Percentiles rank a stretch among this genome's conserved stretches.
Conservation (phyloP, 805 yeast genomes). For the Scheffersomyces stipitis region DNA sequence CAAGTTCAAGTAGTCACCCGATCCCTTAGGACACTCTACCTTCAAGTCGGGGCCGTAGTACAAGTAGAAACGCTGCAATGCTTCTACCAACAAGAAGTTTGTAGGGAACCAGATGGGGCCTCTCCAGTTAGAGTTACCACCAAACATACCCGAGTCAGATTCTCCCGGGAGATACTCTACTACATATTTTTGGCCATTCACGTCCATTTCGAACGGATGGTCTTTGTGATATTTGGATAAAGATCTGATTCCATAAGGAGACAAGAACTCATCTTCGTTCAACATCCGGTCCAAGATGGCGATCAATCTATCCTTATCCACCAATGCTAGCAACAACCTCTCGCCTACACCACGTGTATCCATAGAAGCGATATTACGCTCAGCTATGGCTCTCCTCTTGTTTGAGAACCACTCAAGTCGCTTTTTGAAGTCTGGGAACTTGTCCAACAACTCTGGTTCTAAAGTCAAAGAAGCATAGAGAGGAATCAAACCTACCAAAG, state of each 20-base stretch:
- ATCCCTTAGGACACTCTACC: constrained; percentile 85
- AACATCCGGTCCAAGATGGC: constrained; percentile 78
- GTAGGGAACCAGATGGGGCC: constrained; percentile 98
- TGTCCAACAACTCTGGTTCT: constrained; percentile 77
- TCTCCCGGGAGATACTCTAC: constrained; percentile 84
- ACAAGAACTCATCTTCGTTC: constrained; percentile 82
- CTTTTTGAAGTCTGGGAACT: constrained; percentile 79
- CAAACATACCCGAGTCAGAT: constrained; percentile 90
- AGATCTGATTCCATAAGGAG: constrained; percentile 84
- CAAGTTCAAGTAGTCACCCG: constrained; percentile 71
- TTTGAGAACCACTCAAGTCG: constrained; percentile 82
- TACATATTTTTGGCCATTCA: constrained; percentile 67
- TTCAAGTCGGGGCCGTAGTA: constrained; percentile 85
- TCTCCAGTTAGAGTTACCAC: constrained; percentile 96
- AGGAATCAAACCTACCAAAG: constrained; percentile 90
- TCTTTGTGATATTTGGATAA: constrained; percentile 82
- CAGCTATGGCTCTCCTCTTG: constrained; percentile 66
- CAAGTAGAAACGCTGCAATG: constrained; percentile 80
- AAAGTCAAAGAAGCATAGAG: constrained; percentile 84
- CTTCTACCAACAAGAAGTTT: constrained; percentile 80
- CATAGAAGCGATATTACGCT: constrained; percentile 86
- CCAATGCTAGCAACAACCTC: constrained; percentile 74
- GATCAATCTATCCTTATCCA: constrained; percentile 72
- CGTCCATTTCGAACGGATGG: constrained; percentile 81
- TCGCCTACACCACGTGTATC: constrained; percentile 78